Evolutionary conservation across 257 asterid genomes (phyloP).

Genomic region (Forsythia viridissima): DNA sequence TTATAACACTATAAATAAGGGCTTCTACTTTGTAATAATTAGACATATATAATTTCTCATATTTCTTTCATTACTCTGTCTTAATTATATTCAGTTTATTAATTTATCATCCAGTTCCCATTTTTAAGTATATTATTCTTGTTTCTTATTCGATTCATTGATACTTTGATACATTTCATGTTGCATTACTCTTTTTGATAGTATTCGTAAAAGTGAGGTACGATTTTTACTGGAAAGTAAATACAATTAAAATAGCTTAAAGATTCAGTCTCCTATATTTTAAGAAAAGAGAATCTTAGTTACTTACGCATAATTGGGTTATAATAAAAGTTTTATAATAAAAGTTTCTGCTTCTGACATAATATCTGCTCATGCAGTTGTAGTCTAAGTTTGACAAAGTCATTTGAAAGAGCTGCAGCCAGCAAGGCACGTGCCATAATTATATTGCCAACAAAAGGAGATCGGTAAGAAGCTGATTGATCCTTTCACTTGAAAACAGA

Average conservation of each 20-base stretch:
- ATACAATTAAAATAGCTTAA: neutral
- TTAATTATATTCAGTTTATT: no score
- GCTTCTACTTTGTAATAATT: no score
- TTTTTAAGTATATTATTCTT: neutral
- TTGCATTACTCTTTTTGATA: neutral
- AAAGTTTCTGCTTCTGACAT: conserved; percentile 27
- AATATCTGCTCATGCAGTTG: conserved; percentile 65
- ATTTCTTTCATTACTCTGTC: no score
- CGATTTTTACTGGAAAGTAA: neutral
- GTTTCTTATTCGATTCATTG: neutral
- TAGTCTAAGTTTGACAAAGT: conserved; percentile 82
- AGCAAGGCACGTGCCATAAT: conserved; percentile 91
- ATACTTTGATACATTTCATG: neutral
- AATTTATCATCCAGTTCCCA: neutral
- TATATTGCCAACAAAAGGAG: conserved; percentile 85
- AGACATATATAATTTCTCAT: no score
- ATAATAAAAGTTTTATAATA: no score
- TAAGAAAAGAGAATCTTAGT: conserved; percentile 4
- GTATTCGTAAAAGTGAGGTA: neutral
- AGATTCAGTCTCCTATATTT: neutral
- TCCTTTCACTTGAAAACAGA: conserved; percentile 11
- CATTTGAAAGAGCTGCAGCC: conserved; percentile 98
- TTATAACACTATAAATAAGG: no score
- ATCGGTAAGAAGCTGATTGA: conserved; percentile 53
- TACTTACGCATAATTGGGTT: neutral